These are phyloP conservation scores for Neurospora intermedia DNA, from an alignment of 495 filamentous ascomycete genomes.

Conservation along the genomic window DNA sequence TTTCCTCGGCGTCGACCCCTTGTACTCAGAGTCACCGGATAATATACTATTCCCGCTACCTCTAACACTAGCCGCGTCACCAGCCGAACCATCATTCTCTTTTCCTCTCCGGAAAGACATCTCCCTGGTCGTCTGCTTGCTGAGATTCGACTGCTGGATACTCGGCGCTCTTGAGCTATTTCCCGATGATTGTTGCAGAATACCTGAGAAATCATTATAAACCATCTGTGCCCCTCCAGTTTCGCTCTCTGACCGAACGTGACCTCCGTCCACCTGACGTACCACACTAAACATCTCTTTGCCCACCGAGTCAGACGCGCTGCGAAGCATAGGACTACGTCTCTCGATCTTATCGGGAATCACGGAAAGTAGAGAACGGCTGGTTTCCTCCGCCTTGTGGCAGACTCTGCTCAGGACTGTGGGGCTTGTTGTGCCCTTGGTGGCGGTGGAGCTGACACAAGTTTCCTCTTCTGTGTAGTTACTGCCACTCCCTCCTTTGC, in stretches of 20 bases:
- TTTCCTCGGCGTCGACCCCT: constrained; percentile 10
- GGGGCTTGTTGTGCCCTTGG: not conserved
- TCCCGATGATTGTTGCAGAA: constrained; percentile 3
- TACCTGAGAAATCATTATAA: not conserved
- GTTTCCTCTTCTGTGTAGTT: constrained; percentile 6
- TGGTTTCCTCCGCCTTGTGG: constrained; percentile 3
- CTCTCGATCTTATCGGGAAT: constrained; percentile 31
- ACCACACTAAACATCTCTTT: constrained; percentile 4
- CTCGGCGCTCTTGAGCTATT: constrained; percentile 11
- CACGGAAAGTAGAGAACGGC: constrained; percentile 18
- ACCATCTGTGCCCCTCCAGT: not conserved
- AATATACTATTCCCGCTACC: not conserved
- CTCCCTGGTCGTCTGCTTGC: constrained; percentile 13
- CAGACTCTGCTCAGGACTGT: not conserved
- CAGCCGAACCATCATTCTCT: constrained; percentile 11
- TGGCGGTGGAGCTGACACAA: not conserved
- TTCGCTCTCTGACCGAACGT: not conserved
- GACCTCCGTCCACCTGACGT: not conserved
- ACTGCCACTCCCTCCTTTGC: constrained; percentile 3
- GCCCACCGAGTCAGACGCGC: not conserved
- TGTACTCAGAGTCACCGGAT: not conserved
- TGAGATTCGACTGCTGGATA: constrained; percentile 4
- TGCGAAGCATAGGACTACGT: constrained; percentile 2
- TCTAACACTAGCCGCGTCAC: not conserved
- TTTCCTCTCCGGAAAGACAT: constrained; percentile 10